Evolutionary conservation across 192 early-diverging fungal species (phyloP), one percentile per base, ranked within the genome.

Genomic region (Rhizophlyctis rosea): DNA sequence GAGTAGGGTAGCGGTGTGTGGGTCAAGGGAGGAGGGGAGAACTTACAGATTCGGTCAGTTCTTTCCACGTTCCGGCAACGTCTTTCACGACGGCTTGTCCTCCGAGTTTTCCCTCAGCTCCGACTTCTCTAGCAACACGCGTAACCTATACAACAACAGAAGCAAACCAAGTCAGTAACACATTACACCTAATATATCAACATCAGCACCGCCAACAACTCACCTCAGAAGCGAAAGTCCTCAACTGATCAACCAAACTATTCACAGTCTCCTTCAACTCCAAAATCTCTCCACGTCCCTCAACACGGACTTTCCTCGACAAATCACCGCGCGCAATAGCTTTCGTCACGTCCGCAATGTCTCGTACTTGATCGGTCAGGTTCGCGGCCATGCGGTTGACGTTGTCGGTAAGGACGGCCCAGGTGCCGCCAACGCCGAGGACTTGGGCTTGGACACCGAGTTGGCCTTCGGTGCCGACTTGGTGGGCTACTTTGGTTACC

Each of bases 351-450:
- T 59, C 64, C 2, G 88, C 86, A 59, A 89, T 89, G 36, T 79
- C 75, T 24, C 87, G 72, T 2, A 89, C 83, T 56, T 89, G 88
- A 0, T 81, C 66, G 0, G 87, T 89, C 39, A 89, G 33, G 56
- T 89, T 89, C 31, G 76, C 59, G 0, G 87, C 87, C 87, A 89
- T 87, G 11, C 61, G 69, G 68, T 89, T 89, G 57, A 89, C 87
- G 34, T 86, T 89, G 28, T 85, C 80, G 0, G 87, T 89, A 0
- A 89, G 76, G 23, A 78, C 72, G 32, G 76, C 83, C 87, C 87
- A 89, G 2, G 79, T 79, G 0, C 87, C 87, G 33, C 76, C 79
- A 3, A 89, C 87, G 48, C 74, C 79, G 4, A 75, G 71, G 0
- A 86, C 84, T 1, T 72, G 47, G 0, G 87, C 87, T 54, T 86